Evolutionary conservation across 225 moss, liverwort and hornwort species (phyloP).

Genomic region (Physcomitrium patens): DNA sequence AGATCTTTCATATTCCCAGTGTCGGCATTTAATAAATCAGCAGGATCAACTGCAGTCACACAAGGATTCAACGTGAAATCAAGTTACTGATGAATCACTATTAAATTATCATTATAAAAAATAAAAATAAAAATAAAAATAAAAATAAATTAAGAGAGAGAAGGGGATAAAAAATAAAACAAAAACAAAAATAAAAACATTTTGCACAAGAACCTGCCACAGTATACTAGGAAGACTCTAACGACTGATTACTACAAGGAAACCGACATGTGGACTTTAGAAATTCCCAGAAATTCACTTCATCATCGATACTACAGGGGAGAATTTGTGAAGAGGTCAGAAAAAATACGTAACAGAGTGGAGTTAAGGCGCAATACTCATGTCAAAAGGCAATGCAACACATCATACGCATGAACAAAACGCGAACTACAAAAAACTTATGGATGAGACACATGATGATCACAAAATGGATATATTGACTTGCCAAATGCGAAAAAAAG

Average conservation of each 20-base stretch:
- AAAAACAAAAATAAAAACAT: too few species aligned
- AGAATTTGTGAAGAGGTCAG: not conserved
- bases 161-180: too few species aligned
- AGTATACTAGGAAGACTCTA: too few species aligned
- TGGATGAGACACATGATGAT: not conserved
- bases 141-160: too few species aligned
- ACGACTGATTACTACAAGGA: too few species aligned
- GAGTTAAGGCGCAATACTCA: not conserved
- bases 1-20: conserved; percentile 56
- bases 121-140: too few species aligned
- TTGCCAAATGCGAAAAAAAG: conserved; percentile 83
- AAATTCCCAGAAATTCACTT: too few species aligned
- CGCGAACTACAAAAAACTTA: not conserved
- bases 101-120: too few species aligned
- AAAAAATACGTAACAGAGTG: not conserved
- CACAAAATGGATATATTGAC: conserved; percentile 2
- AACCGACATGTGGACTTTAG: too few species aligned
- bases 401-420: not conserved
- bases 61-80: conserved; percentile 32
- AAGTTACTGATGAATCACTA: conserved; percentile 3
- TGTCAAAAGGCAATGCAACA: not conserved
- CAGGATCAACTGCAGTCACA: conserved; percentile 64
- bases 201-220: too few species aligned
- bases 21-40: conserved; percentile 49
- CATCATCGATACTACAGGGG: too few species aligned